A percentile compares a stretch with the other conserved stretches of the same genome.
Evolutionary conservation across 2,329 filamentous ascomycete species (phyloP).

Genomic region (Epichloe aotearoae): DNA sequence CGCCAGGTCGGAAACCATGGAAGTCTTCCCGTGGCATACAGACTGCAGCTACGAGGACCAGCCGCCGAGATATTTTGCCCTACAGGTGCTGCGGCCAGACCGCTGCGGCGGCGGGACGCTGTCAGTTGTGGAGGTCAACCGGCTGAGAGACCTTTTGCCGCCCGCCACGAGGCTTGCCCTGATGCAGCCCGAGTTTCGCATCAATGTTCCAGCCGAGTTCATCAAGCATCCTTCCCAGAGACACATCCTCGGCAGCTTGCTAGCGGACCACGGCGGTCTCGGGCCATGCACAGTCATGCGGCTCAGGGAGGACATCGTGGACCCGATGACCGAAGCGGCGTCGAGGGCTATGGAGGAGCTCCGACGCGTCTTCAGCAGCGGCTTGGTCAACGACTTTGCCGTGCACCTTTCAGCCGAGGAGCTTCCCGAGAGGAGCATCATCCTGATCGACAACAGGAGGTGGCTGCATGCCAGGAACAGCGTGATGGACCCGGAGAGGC

Average conservation of each 20-base stretch:
- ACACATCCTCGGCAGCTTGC: background rate
- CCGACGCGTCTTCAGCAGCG: background rate
- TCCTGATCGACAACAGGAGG: conserved; percentile 3
- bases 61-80: background rate
- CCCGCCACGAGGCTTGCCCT: background rate
- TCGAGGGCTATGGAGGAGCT: background rate
- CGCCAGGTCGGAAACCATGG: background rate
- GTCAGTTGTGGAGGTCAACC: background rate
- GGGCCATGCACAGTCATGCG: background rate
- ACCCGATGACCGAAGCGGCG: background rate
- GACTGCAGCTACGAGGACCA: background rate
- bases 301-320: background rate
- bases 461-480: conserved; percentile 22
- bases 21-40: background rate
- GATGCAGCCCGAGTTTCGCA: background rate
- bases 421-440: background rate
- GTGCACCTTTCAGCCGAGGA: background rate
- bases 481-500: conserved; percentile 20
- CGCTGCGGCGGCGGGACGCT: background rate
- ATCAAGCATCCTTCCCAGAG: background rate
- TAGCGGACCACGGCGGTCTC: background rate
- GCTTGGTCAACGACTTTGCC: background rate
- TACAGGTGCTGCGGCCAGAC: background rate
- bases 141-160: background rate
- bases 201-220: background rate